phyloP scores from a whole-genome alignment of 1,139 yeast genomes.

The Kurtzmaniella quercitrusa region DNA sequence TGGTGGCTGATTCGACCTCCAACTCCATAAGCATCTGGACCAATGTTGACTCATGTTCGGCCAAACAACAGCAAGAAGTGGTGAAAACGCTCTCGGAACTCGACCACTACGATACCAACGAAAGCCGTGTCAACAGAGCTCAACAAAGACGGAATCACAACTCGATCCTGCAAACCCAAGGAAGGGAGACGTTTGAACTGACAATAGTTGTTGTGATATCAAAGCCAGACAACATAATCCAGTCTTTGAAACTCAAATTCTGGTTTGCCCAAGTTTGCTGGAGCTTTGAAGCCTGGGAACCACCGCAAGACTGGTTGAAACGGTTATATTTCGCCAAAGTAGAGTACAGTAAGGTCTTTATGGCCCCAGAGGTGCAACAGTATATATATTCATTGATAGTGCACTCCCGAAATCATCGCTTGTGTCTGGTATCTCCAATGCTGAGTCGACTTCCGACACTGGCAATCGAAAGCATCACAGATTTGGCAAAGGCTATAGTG shows the following conservation, averaged over 20 bases:
- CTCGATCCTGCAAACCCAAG: background rate
- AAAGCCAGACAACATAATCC: constrained; percentile 9
- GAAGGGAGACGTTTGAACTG: constrained; percentile 3
- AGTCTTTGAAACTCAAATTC: constrained; percentile 33
- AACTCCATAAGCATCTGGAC: constrained; percentile 19
- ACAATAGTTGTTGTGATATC: constrained; percentile 21
- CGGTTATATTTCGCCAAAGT: background rate
- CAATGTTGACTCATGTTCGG: constrained; percentile 17
- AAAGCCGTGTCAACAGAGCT: constrained; percentile 6
- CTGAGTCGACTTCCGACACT: constrained; percentile 32
- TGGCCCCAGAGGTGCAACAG: constrained; percentile 33
- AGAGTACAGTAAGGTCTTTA: constrained; percentile 16
- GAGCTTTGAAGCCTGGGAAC: background rate
- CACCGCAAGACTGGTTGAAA: background rate
- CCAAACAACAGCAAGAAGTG: constrained; percentile 20
- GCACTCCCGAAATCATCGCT: constrained; percentile 36
- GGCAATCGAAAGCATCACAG: constrained; percentile 24
- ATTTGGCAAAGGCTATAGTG: constrained; percentile 26
- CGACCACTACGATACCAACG: constrained; percentile 27
- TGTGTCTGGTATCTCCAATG: constrained; percentile 36
- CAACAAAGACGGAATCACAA: background rate
- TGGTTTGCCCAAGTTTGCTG: constrained; percentile 26
- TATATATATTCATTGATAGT: constrained; percentile 38
- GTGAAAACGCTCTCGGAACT: constrained; percentile 25
- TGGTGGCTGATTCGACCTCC: background rate